Conservation (phyloP, 2,329 filamentous ascomycete genomes). For the Teratosphaeriaceae sp. region DNA sequence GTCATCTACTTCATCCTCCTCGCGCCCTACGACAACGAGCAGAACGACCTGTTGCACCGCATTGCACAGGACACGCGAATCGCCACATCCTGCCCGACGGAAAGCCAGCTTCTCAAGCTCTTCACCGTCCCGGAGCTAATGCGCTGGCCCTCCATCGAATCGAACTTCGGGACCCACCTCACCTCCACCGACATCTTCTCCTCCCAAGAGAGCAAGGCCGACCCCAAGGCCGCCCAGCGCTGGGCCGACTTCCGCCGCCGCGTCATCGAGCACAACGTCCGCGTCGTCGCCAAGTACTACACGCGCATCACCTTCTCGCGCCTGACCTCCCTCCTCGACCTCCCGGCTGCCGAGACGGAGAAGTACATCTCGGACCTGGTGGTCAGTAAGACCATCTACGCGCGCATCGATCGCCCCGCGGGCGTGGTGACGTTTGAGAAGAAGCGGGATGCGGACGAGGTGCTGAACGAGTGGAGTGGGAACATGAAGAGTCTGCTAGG, state of each 20-base stretch:
- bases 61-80: slow-evolving; percentile 81
- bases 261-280: slow-evolving; percentile 98
- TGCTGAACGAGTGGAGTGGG: slow-evolving; percentile 96
- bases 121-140: slow-evolving; percentile 96
- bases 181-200: slow-evolving; percentile 84
- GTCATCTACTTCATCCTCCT: slow-evolving; percentile 98
- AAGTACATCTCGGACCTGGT: slow-evolving; percentile 98
- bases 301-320: slow-evolving; percentile 92
- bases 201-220: slow-evolving; percentile 51
- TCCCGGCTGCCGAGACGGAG: slow-evolving; percentile 93
- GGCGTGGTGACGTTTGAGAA: slow-evolving; percentile 91
- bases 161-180: slow-evolving; percentile 82
- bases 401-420: slow-evolving; percentile 92
- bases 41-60: slow-evolving; percentile 92
- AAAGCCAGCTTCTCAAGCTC: slow-evolving; percentile 81
- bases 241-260: slow-evolving; percentile 96
- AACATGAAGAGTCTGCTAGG: slow-evolving; percentile 94
- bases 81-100: slow-evolving; percentile 46
- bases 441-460: slow-evolving; percentile 88
- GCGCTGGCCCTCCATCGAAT: slow-evolving; percentile 92
- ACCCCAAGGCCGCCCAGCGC: slow-evolving; percentile 74
- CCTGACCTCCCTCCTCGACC: slow-evolving; percentile 81
- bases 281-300: slow-evolving; percentile 97
- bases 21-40: slow-evolving; percentile 95
- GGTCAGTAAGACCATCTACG: slow-evolving; percentile 95